phyloP scores from a whole-genome alignment of 768 basidiomycete genomes.

The Coprinellus micaceus region DNA sequence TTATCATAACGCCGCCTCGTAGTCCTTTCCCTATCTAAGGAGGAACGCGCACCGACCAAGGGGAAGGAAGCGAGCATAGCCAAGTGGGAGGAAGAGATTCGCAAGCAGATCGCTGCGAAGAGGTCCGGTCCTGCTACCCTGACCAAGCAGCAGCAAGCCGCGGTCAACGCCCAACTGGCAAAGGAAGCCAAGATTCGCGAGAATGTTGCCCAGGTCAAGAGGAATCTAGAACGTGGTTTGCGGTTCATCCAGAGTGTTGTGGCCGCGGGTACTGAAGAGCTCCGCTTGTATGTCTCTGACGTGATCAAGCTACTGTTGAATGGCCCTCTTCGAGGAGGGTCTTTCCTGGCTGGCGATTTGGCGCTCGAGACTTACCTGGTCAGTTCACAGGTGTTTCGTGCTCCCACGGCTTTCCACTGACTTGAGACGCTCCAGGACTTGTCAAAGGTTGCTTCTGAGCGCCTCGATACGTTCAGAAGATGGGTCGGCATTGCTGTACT shows the following conservation, averaged over 20 bases:
- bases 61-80: constrained; percentile 88
- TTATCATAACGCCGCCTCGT: too few relatives aligned
- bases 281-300: constrained; percentile 52
- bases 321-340: constrained; percentile 59
- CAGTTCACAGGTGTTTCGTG: constrained; percentile 22
- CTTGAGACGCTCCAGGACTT: constrained; percentile 45
- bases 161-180: constrained; percentile 79
- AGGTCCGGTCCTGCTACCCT: constrained; percentile 56
- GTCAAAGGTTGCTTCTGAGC: constrained; percentile 67
- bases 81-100: constrained; percentile 94
- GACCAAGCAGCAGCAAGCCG: constrained; percentile 80
- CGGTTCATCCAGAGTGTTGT: constrained; percentile 66
- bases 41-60: constrained; percentile 50
- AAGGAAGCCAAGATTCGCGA: constrained; percentile 72
- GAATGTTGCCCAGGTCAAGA: constrained; percentile 52
- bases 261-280: constrained; percentile 42
- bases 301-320: constrained; percentile 61
- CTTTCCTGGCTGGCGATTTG: constrained; percentile 53
- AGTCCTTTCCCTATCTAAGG: constrained; percentile 67
- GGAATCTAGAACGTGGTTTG: constrained; percentile 61
- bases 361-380: constrained; percentile 83
- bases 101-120: constrained; percentile 79
- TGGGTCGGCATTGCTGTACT: constrained; percentile 86
- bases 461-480: constrained; percentile 61
- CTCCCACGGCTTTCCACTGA: background rate